Percentiles rank a stretch among this genome's conserved stretches.
These are phyloP conservation scores for Gilbertella persicaria DNA, from an alignment of 371 early-diverging fungal genomes.

Conservation along the genomic window DNA sequence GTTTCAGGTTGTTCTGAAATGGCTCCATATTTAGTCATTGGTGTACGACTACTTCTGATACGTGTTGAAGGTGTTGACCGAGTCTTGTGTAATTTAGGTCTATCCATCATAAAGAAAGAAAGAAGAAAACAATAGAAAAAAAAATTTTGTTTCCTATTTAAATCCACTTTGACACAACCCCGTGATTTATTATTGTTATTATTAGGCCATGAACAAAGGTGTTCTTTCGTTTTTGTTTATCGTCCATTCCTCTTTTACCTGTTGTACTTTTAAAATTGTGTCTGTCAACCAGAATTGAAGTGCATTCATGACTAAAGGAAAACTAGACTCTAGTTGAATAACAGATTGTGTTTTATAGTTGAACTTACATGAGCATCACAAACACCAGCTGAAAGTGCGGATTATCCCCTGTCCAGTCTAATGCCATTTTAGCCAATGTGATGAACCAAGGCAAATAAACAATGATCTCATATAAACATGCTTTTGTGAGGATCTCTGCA, in stretches of 20 bases:
- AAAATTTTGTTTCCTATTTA: no score
- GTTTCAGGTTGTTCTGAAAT: conserved; percentile 17
- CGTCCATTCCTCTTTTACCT: no score
- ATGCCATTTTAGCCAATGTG: conserved; percentile 34
- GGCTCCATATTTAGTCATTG: conserved; percentile 26
- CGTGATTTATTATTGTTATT: no score
- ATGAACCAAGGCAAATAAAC: conserved; percentile 30
- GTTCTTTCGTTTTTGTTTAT: no score
- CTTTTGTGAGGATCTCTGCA: conserved; percentile 32
- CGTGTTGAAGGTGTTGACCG: conserved; percentile 15
- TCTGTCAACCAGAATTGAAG: conserved; percentile 71
- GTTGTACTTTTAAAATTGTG: conserved; percentile 53
- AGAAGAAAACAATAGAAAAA: not conserved
- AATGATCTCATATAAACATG: conserved; percentile 37
- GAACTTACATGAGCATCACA: conserved; percentile 46
- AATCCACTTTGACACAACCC: conserved; percentile 5
- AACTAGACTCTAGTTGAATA: conserved; percentile 18
- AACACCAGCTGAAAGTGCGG: conserved; percentile 38
- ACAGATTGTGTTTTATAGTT: not conserved
- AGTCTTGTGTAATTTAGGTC: conserved; percentile 18
- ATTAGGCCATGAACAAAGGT: no score
- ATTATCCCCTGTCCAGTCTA: conserved; percentile 28
- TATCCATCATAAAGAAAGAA: conserved; percentile 2
- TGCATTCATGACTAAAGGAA: conserved; percentile 66
- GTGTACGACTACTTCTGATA: conserved; percentile 12